A percentile compares a stretch with the other conserved stretches of the same genome.
Conservation (phyloP, 257 asterid genomes). For the Jaltomata sinuosa region DNA sequence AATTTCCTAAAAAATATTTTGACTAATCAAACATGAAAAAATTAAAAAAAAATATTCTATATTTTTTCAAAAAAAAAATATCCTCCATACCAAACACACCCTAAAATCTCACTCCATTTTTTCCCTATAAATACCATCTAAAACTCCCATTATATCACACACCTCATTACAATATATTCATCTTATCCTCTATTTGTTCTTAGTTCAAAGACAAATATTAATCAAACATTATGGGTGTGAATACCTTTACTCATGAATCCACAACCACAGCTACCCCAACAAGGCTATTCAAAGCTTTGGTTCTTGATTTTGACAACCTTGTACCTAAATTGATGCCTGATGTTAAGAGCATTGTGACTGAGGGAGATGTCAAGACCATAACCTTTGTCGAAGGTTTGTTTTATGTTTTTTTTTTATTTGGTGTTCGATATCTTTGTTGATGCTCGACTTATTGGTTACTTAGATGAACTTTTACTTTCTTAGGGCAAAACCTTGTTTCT, state of each 20-base stretch:
- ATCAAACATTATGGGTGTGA: conserved; percentile 8
- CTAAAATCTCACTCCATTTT: background rate
- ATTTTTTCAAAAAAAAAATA: too few relatives aligned
- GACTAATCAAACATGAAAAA: too few relatives aligned
- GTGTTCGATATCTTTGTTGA: too few relatives aligned
- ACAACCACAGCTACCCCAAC: background rate
- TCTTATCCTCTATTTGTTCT: background rate
- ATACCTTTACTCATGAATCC: background rate
- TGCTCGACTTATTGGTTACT: too few relatives aligned
- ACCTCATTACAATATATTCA: background rate
- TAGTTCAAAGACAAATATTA: background rate
- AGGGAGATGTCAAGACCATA: background rate
- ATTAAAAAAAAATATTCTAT: too few relatives aligned
- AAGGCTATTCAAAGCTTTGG: background rate
- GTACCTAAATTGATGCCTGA: background rate
- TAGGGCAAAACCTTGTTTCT: too few relatives aligned
- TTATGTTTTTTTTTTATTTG: too few relatives aligned
- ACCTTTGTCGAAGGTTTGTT: background rate
- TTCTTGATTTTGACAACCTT: background rate
- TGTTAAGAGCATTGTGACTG: background rate
- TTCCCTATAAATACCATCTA: background rate
- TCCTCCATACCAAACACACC: too few relatives aligned
- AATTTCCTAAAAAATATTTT: too few relatives aligned
- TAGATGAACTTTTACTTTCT: too few relatives aligned
- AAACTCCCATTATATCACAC: background rate